Evolutionary conservation across 768 basidiomycete species (phyloP), one percentile per base, ranked within the genome.

Genomic region (Termitomyces sp.): DNA sequence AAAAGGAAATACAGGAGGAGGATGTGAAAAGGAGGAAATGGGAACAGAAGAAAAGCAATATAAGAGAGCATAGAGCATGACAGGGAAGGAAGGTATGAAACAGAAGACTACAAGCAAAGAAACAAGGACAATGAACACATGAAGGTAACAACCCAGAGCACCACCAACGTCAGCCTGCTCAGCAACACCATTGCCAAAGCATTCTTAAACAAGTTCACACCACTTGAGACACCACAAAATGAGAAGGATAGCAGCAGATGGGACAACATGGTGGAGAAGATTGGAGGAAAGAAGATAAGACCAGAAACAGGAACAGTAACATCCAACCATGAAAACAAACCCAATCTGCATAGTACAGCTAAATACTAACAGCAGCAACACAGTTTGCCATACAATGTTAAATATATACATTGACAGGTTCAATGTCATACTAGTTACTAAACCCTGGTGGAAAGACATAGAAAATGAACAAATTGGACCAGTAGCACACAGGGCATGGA

Each of bases 241-340:
- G 6, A 14, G 18, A n/a, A n/a, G 39, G 18, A 9, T 14, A n/a
- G 16, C 14, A 37, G n/a, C 1, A 9, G 20, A 42, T 20, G 20
- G 20, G 10, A 2, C 20, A 5, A 22, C 0, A 1, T n/a, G n/a
- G n/a, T n/a, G n/a, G 13, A 14, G 10, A 40, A 4, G n/a, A 40
- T 10, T 3, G 55, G 22, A 69, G 69, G 69, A 30, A 30, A 30
- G 3, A n/a, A n/a, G 30, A 30, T 4, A 30, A 30, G 30, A 30
- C 30, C 30, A 30, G 30, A 4, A 30, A n/a, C n/a, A 9, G 6
- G n/a, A 4, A 27, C 2, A 2, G 16, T 45, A 27, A 45, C 2
- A 16, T 45, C 26, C 6, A 6, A 0, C 0, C 2, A 45, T 45
- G 26, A 45, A 45, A 5, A 27, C 16, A 27, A 45, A 16, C 1